These are phyloP conservation scores for Eutrema japonicum DNA, from an alignment of 345 rosid genomes.

Conservation along the genomic window DNA sequence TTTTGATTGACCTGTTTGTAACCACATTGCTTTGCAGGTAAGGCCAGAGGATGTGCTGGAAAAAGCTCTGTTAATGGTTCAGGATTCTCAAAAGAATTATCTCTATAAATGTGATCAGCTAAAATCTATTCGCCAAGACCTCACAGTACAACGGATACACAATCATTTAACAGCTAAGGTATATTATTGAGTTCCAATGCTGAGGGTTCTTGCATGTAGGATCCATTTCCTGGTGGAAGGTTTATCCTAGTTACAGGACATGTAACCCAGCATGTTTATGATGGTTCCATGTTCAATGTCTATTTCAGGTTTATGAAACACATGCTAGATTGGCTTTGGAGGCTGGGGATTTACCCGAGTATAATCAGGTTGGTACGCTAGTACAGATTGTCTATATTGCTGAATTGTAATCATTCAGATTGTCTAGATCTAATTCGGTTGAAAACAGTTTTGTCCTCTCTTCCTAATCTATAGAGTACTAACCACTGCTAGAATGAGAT, in stretches of 20 bases:
- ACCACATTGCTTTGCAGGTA: slow-evolving; percentile 60
- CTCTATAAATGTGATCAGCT: slow-evolving; percentile 95
- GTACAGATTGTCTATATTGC: slow-evolving; percentile 25
- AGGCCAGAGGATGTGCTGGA: slow-evolving; percentile 97
- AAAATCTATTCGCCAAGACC: slow-evolving; percentile 98
- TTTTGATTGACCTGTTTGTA: slow-evolving; percentile 17
- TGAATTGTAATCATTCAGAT: slow-evolving; percentile 10
- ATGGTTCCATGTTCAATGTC: slow-evolving; percentile 31
- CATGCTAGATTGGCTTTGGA: slow-evolving; percentile 98
- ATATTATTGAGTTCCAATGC: slow-evolving; percentile 26
- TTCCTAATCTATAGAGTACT: slow-evolving; percentile 7
- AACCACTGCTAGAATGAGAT: slow-evolving; percentile 2
- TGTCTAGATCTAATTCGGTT: slow-evolving; percentile 9
- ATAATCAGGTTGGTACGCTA: slow-evolving; percentile 80
- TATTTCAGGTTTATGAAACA: slow-evolving; percentile 91
- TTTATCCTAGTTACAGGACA: slow-evolving; percentile 16
- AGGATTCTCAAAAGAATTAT: slow-evolving; percentile 85
- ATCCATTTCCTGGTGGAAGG: slow-evolving; percentile 14
- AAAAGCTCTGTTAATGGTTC: slow-evolving; percentile 85
- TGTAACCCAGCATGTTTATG: slow-evolving; percentile 13
- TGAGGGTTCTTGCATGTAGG: slow-evolving; percentile 26
- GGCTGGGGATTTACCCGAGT: slow-evolving; percentile 89
- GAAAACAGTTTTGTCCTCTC: slow-evolving; percentile 5
- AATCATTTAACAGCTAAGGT: slow-evolving; percentile 92
- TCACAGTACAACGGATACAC: slow-evolving; percentile 90